phyloP scores from a whole-genome alignment of 1,284 basidiomycete species.

The Trametes polyzona region DNA sequence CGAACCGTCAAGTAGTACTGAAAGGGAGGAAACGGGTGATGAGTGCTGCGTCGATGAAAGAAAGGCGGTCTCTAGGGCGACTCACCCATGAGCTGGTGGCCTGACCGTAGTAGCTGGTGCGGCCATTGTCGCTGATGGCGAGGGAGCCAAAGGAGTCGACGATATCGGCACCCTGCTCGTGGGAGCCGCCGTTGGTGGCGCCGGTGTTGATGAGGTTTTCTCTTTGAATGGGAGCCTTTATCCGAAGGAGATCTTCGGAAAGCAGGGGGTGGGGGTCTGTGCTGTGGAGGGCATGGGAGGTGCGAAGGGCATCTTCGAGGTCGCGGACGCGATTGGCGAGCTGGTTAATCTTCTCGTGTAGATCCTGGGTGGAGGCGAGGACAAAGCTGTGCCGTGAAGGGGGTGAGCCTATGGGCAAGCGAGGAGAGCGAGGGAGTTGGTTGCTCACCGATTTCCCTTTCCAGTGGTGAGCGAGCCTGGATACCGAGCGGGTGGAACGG shows the following conservation, averaged over 20 bases:
- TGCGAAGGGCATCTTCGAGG: constrained; percentile 73
- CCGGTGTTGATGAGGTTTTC: constrained; percentile 43
- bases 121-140: constrained; percentile 68
- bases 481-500: not conserved
- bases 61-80: constrained; percentile 15
- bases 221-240: constrained; percentile 74
- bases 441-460: constrained; percentile 72
- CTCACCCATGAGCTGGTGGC: constrained; percentile 79
- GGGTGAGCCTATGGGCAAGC: constrained; percentile 19
- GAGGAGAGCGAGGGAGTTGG: not conserved
- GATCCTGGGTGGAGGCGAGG: constrained; percentile 78
- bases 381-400: constrained; percentile 59
- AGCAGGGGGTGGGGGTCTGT: constrained; percentile 69
- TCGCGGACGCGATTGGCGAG: constrained; percentile 74
- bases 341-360: constrained; percentile 81
- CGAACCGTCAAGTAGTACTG: constrained; percentile 75
- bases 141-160: constrained; percentile 79
- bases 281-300: constrained; percentile 61
- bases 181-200: constrained; percentile 25
- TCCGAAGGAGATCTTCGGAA: constrained; percentile 65
- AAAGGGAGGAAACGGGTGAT: not conserved
- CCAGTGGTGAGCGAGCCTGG: constrained; percentile 76
- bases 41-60: not conserved
- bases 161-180: constrained; percentile 68
- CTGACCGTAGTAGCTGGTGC: constrained; percentile 74